Base-by-base conservation (phyloP, 352 stramenopile genomes). In the Pythium rishiriense region DNA sequence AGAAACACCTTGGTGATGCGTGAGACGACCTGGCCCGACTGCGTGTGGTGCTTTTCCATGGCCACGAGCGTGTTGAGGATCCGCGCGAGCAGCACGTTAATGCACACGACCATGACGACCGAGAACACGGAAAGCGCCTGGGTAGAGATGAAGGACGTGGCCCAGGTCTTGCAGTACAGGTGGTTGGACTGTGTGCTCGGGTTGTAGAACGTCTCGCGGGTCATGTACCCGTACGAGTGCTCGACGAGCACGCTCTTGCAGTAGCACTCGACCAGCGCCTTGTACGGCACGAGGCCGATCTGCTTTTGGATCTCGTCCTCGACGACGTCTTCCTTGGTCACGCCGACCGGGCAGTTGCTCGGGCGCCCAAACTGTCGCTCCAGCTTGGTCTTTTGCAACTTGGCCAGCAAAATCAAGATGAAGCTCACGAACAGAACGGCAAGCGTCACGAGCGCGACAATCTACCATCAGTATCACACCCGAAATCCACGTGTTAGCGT, bases 31-130 rank as follows among this genome's bases (percentile, higher is more conserved):
- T 85, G 71, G n/a, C 62, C 84, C 1, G 83, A 91, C 46, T 85
- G 68, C 8, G 85, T 94, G 62, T 94, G 85, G 53, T 92, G 84
- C 41, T 90, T 90, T 52, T 94, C 83, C 58, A 93, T 69, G 8
- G 62, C 71, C 5, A 94, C 86, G 28, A 93, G 78, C 12, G 70
- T 80, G 46, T 89, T 81, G 28, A 93, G 69, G 55, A 93, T 78
- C 0, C 78, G 71, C 4, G 82, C 78, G 31, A 94, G 69, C 17
- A 91, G 52, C 15, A 87, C 59, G 43, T 94, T 93, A 55, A 93
- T 70, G 46, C 74, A 64, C 11, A 93, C 84, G 39, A 92, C 83
- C 58, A 90, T 80, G 12, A 93, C 62, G 10, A 94, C 81, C 0
- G 82, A 87, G 26, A 78, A 66, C 24, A 81, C 73, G 1, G 79